Conservation (phyloP, 2,329 filamentous ascomycete genomes). For the Penicillium sumatraense region DNA sequence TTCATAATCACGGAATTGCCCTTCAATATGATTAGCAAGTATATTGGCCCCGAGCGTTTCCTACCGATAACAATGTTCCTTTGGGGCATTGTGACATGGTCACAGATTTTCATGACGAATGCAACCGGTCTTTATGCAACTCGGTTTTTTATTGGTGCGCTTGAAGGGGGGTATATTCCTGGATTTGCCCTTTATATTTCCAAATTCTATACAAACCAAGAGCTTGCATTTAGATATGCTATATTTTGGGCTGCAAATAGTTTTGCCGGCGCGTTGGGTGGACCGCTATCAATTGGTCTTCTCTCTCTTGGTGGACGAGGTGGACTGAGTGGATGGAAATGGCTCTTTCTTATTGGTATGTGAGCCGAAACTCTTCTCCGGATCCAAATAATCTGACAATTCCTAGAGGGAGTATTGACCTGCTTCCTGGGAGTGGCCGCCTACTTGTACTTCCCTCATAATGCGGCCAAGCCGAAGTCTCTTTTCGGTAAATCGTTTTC, state of each 20-base stretch:
- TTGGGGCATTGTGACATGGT: slow-evolving; percentile 24
- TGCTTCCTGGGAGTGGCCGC: neutral
- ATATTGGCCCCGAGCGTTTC: slow-evolving; percentile 29
- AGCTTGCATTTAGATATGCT: slow-evolving; percentile 20
- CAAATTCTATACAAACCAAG: slow-evolving; percentile 30
- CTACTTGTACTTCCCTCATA: slow-evolving; percentile 23
- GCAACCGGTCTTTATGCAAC: slow-evolving; percentile 42
- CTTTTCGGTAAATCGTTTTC: slow-evolving; percentile 16
- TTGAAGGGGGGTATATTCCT: slow-evolving; percentile 52
- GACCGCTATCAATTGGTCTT: neutral
- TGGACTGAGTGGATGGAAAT: slow-evolving; percentile 4
- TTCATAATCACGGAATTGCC: slow-evolving; percentile 34
- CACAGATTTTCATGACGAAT: slow-evolving; percentile 26
- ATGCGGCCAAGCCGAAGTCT: slow-evolving; percentile 24
- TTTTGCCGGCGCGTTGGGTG: slow-evolving; percentile 3
- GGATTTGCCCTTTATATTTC: slow-evolving; percentile 36
- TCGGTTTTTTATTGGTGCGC: slow-evolving; percentile 44
- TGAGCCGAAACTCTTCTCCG: neutral
- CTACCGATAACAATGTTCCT: slow-evolving; percentile 30
- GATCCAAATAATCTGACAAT: neutral
- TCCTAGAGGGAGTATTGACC: slow-evolving; percentile 3
- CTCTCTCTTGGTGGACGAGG: neutral
- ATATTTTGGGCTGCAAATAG: slow-evolving; percentile 6
- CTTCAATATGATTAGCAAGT: slow-evolving; percentile 33
- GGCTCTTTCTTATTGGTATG: slow-evolving; percentile 5